phyloP scores from a whole-genome alignment of 2,329 filamentous ascomycete genomes.

The Phialemonium atrogriseum region DNA sequence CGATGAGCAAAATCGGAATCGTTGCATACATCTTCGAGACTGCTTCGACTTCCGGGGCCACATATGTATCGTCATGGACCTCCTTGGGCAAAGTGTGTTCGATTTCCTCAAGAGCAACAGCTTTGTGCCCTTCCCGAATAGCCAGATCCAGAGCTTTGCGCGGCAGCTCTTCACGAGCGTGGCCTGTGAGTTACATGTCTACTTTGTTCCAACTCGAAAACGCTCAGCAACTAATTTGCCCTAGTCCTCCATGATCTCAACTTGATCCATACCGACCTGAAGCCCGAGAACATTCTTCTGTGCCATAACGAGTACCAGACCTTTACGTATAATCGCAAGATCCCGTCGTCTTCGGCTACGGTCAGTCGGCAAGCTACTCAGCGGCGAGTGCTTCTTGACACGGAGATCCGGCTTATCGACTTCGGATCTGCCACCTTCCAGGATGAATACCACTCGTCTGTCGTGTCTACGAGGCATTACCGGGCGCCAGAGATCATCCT shows the following conservation, averaged over 20 bases:
- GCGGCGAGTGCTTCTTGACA: slow-evolving; percentile 56
- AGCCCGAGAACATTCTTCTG: slow-evolving; percentile 63
- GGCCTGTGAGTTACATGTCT: slow-evolving; percentile 71
- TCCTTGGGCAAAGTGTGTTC: slow-evolving; percentile 91
- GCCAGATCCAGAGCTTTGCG: slow-evolving; percentile 95
- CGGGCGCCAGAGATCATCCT: slow-evolving; percentile 64
- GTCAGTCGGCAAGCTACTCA: slow-evolving; percentile 54
- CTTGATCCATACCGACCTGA: slow-evolving; percentile 82
- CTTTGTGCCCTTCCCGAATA: slow-evolving; percentile 96
- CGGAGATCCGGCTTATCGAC: slow-evolving; percentile 62
- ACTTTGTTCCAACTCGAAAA: too few species aligned
- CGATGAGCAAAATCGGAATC: slow-evolving; percentile 84
- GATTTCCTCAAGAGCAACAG: slow-evolving; percentile 94
- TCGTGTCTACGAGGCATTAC: slow-evolving; percentile 63
- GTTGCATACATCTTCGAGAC: slow-evolving; percentile 92
- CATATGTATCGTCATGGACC: slow-evolving; percentile 76
- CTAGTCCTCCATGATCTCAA: slow-evolving; percentile 92
- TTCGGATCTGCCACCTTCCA: slow-evolving; percentile 67
- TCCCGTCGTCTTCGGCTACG: slow-evolving; percentile 57
- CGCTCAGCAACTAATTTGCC: slow-evolving; percentile 14
- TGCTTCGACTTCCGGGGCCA: slow-evolving; percentile 97
- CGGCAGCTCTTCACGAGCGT: slow-evolving; percentile 96
- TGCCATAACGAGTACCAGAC: slow-evolving; percentile 59
- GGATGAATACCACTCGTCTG: slow-evolving; percentile 64
- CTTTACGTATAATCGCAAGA: slow-evolving; percentile 62